Percentiles rank a stretch among this genome's conserved stretches.
Conservation (phyloP, 139 green algal genomes). For the Zygnema cylindricum region DNA sequence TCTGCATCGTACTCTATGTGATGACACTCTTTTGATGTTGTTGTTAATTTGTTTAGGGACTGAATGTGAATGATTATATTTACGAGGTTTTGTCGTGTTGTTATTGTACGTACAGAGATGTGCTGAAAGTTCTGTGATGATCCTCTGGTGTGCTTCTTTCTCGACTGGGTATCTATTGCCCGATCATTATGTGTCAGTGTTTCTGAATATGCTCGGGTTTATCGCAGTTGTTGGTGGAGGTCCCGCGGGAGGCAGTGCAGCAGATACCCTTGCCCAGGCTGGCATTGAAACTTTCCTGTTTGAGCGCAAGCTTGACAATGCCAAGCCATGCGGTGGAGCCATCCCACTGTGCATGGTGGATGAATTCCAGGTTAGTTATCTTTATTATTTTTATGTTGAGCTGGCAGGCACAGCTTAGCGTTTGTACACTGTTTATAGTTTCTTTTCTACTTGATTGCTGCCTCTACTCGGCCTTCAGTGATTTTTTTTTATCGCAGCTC, state of each 20-base stretch:
- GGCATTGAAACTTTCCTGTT: conserved; percentile 95
- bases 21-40: conserved; percentile 3
- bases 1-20: too few relatives aligned
- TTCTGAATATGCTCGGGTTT: conserved; percentile 2
- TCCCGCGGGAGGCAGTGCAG: conserved; percentile 90
- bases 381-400: too few relatives aligned
- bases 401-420: too few relatives aligned
- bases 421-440: too few relatives aligned
- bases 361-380: conserved; percentile 93
- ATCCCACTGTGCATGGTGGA: conserved; percentile 99
- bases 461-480: too few relatives aligned
- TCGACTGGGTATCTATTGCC: neutral
- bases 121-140: neutral
- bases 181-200: conserved; percentile 2
- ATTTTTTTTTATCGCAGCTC: neutral
- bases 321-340: conserved; percentile 82
- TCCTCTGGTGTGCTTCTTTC: neutral
- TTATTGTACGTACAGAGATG: neutral
- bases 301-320: conserved; percentile 99
- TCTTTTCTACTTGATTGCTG: too few relatives aligned
- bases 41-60: neutral
- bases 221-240: conserved; percentile 92
- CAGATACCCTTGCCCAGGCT: conserved; percentile 91
- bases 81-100: neutral
- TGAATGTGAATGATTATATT: neutral